These are phyloP conservation scores for Apodospora peruviana DNA, from an alignment of 495 filamentous ascomycete genomes.

Conservation along the genomic window DNA sequence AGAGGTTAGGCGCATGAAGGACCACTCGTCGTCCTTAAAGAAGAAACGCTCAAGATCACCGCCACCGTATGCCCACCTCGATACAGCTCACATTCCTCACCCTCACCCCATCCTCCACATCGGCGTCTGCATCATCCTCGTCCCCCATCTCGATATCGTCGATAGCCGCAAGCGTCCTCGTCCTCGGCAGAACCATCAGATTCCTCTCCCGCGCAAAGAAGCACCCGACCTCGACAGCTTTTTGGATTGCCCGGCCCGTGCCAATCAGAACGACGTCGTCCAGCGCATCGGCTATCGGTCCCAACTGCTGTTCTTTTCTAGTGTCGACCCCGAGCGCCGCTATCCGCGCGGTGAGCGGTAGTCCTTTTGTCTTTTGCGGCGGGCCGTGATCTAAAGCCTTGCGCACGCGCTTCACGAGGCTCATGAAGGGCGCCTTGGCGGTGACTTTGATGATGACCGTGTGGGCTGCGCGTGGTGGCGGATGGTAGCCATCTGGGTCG, in stretches of 20 bases:
- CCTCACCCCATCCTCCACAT: conserved; percentile 52
- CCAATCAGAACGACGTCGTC: conserved; percentile 68
- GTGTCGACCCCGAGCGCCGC: conserved; percentile 29
- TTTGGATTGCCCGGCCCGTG: conserved; percentile 74
- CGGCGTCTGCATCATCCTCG: conserved; percentile 43
- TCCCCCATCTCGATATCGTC: conserved; percentile 56
- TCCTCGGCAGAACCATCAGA: conserved; percentile 51
- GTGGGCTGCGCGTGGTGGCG: conserved; percentile 47
- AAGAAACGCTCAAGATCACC: no score
- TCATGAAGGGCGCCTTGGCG: conserved; percentile 67
- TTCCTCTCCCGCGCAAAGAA: conserved; percentile 58
- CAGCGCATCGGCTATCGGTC: conserved; percentile 12
- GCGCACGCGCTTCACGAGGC: conserved; percentile 73
- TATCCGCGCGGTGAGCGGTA: conserved; percentile 36
- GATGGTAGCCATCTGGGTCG: conserved; percentile 65
- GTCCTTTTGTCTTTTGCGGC: conserved; percentile 21
- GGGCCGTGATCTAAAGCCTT: conserved; percentile 63
- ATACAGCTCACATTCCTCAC: conserved; percentile 44
- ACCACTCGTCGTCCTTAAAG: no score
- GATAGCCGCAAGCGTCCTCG: conserved; percentile 61
- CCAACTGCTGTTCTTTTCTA: not conserved
- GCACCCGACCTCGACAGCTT: conserved; percentile 56
- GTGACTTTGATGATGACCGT: conserved; percentile 68
- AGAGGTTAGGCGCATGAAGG: no score
- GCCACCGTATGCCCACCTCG: conserved; percentile 27